phyloP scores from a whole-genome alignment of 2,329 filamentous ascomycete species.

The Truncatella angustata region DNA sequence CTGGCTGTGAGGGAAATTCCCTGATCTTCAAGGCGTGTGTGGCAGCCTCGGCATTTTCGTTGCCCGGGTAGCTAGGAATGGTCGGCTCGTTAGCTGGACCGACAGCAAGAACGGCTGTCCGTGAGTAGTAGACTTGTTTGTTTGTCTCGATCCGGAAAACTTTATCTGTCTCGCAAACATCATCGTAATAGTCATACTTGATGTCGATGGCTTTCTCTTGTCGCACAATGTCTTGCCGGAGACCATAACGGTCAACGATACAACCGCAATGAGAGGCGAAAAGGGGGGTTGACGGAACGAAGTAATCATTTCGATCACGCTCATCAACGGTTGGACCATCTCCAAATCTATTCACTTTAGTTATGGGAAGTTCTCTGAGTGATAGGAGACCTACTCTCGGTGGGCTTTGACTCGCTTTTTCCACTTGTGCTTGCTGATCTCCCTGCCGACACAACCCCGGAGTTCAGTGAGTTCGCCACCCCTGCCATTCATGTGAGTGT shows the following conservation, averaged over 20 bases:
- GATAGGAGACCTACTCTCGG: conserved; percentile 37
- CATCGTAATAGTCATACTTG: conserved; percentile 50
- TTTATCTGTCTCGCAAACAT: conserved; percentile 46
- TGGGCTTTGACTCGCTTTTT: conserved; percentile 53
- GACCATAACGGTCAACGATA: conserved; percentile 55
- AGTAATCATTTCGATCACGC: conserved; percentile 68
- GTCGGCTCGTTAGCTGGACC: conserved; percentile 64
- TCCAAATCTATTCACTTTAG: conserved; percentile 33
- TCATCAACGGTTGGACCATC: conserved; percentile 58
- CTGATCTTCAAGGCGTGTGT: conserved; percentile 64
- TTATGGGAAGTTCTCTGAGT: neutral
- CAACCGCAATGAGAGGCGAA: conserved; percentile 62
- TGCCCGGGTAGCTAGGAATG: conserved; percentile 32
- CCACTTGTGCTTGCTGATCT: conserved; percentile 76
- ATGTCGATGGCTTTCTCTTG: conserved; percentile 62
- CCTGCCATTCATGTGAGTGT: conserved; percentile 60
- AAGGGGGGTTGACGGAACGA: conserved; percentile 59
- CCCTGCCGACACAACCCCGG: conserved; percentile 72
- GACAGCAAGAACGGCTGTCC: conserved; percentile 66
- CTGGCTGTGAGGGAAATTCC: conserved; percentile 51
- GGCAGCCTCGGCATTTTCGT: conserved; percentile 33
- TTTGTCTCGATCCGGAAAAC: conserved; percentile 65
- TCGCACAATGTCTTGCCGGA: conserved; percentile 54
- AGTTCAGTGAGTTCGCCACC: conserved; percentile 68
- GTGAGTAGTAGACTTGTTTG: conserved; percentile 52